Evolutionary conservation across 208 protist genomes (phyloP), one percentile per base, ranked within the genome.

Genomic region (Herpetomonas muscarum): DNA sequence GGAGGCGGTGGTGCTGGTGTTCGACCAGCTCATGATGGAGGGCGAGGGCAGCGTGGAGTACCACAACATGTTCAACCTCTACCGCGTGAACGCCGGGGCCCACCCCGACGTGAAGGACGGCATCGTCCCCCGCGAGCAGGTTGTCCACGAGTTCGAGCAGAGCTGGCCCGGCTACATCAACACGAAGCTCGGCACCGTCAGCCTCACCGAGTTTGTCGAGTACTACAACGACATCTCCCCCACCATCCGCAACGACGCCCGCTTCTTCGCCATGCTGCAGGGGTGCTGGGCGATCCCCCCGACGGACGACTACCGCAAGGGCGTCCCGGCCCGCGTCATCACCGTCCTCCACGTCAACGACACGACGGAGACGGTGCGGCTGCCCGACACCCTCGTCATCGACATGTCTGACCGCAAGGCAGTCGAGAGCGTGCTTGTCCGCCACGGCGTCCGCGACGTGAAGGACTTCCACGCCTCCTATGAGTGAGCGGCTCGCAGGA

Each of bases 181-280:
- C 22, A 78, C 70, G 61, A 87, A 86, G 41, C 46, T 82, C 4
- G 75, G 81, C 9, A 84, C 77, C 6, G 80, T 96, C 36, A 87
- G 74, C 22, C 54, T 87, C 7, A 74, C 87, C 15, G 81, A 92
- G 51, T 97, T 94, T 67, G 61, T 89, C 21, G 86, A 92, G 46
- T 97, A 95, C 80, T 95, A 97, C 76, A 85, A 75, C 26, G 91
- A 97, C 69, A 58, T 97, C 53, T 94, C 85, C 21, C 86, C 83
- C 15, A 66, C 76, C 15, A 73, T 80, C 25, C 67, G 87, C 26
- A 69, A 80, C 21, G 91, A 97, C 46, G 84, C 79, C n/a, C 76
- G 88, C 55, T 97, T 97, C 70, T 53, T 85, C n/a, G 41, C 28
- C 13, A 67, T 81, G 25, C 28, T 97, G 49, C 57, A 78, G 32